Base-by-base conservation (phyloP, 208 protist species). In the Tritrichomonas musculus region DNA sequence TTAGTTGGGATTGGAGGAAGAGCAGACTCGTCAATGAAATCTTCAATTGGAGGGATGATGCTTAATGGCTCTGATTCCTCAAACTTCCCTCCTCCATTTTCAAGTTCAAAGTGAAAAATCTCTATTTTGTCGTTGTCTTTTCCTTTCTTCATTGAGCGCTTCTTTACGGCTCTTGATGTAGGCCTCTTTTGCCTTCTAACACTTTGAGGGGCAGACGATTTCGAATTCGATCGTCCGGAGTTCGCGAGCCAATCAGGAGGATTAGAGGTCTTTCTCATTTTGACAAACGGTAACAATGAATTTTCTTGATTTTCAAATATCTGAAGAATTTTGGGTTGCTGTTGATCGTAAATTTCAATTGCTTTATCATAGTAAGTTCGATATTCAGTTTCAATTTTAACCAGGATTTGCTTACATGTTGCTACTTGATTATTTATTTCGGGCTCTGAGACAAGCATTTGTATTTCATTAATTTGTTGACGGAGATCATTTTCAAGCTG, bases 341-440 rank as follows among this genome's bases (percentile, higher is more conserved):
- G 14, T 17, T 53, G 27, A 33, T 69, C 64, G 39, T 88, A 88
- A 57, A 88, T 88, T 60, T 88, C n/a, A 88, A 57, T 47, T n/a
- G 44, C 41, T 88, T 88, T 53, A 39, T 88, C 47, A 57, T 88
- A 88, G 2, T 22, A 57, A 39, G 41, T 39, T 88, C 47, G 33
- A 49, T 88, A 88, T 88, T 88, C 77, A 8, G 14, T 88, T 50
- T 88, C 77, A 27, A 88, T 88, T 20, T 47, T 33, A 50, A 57
- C 47, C 0, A 88, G 47, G 5, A 88, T 36, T 53, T 14, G 17
- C 39, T 88, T 88, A 49, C 77, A 88, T 55, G 39, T 47, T n/a
- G 13, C 30, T 33, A 88, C 47, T 17, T 13, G 2, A 55, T 88
- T 47, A n/a, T 88, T 88, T 33, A 88, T 88, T 17, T 57, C 77